These are phyloP conservation scores for Spathaspora sp. DNA, from an alignment of 805 yeast genomes.

Conservation along the genomic window DNA sequence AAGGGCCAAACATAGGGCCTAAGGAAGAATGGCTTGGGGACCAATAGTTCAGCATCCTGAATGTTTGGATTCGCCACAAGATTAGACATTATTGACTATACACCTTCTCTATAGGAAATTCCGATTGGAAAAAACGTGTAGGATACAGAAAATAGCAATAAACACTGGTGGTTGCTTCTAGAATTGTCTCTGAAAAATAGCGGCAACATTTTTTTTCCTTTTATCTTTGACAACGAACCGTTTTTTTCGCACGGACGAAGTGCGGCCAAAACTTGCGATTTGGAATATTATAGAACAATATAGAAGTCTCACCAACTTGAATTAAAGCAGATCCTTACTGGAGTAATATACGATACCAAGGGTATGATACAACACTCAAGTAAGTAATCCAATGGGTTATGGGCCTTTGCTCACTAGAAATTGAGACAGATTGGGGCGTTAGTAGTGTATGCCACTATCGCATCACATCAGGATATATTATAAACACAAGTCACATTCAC, in stretches of 20 bases:
- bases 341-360: too few species aligned
- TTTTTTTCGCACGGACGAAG: background rate
- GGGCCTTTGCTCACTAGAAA: too few species aligned
- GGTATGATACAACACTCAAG: too few species aligned
- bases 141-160: too few species aligned
- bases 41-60: constrained; percentile 67
- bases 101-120: background rate
- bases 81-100: constrained; percentile 24
- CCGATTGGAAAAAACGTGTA: background rate
- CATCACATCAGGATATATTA: too few species aligned
- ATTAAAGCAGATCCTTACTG: too few species aligned
- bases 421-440: too few species aligned
- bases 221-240: background rate
- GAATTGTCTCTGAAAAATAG: background rate
- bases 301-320: background rate
- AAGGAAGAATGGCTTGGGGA: constrained; percentile 53
- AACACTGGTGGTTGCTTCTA: background rate
- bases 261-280: background rate
- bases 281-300: background rate
- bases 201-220: background rate
- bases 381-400: too few species aligned
- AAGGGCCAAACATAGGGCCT: constrained; percentile 87
- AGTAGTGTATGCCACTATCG: too few species aligned
- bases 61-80: constrained; percentile 72
- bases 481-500: too few species aligned